Evolutionary conservation across 306 rosid species (phyloP), one percentile per base, ranked within the genome.

Genomic region (Cicer chorassanicum): DNA sequence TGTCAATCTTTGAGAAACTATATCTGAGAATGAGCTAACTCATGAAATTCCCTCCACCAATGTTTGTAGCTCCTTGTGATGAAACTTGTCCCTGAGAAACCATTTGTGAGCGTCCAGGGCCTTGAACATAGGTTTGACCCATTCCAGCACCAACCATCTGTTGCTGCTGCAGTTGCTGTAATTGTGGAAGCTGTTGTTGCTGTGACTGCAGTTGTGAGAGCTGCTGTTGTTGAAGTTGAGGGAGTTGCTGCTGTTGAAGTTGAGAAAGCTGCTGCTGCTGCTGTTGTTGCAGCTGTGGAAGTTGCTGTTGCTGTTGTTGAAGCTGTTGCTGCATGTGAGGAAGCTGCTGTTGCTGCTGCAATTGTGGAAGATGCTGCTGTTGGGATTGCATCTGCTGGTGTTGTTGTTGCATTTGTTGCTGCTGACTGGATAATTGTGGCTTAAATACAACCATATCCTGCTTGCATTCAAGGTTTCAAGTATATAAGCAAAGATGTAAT

Each of bases 381-480:
- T 84, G 91, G 5, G 78, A 67, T 39, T 82, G 90, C 43, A 68
- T 13, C 48, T 84, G 89, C 43, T 81, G 91, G 54, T 84, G 89
- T 18, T 81, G 65, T 36, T 60, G 91, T 13, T 75, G 87, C 80
- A 82, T 84, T 51, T 78, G 89, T 40, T 84, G 90, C 73, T 86
- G 92, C 85, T 93, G 98, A 82, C 86, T 85, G 12, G 92, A 57
- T 70, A 88, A 70, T 73, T 93, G 98, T 41, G 98, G 98, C 85
- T 94, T 90, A 80, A 91, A 91, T 62, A 94, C 95, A 55, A 91
- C 93, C 98, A 94, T 94, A 80, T 94, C 97, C 98, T 94, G 91
- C 68, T 79, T 46, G 72, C 68, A 81, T 49, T 82, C 48, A 75
- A 83, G 67, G 73, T 4, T 49, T 49, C 56, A 82, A 15, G 70